phyloP scores from a whole-genome alignment of 805 yeast species.

The Ogataea zsoltii region DNA sequence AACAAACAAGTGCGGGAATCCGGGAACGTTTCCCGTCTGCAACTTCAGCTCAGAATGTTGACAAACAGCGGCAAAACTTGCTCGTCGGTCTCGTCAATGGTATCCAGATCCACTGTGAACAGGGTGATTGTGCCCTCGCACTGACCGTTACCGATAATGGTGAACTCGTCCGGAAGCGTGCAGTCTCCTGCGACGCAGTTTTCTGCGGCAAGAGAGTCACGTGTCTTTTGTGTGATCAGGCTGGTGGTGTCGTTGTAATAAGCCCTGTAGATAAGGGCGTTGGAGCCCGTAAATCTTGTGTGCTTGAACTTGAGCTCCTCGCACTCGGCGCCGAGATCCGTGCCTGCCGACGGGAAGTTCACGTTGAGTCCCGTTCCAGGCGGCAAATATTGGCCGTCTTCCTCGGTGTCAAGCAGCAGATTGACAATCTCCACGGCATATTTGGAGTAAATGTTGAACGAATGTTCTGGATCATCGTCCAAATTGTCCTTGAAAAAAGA shows the following conservation, averaged over 20 bases:
- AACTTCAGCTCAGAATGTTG: slow-evolving; percentile 9
- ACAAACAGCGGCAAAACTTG: slow-evolving; percentile 15
- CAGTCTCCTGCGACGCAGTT: slow-evolving; percentile 44
- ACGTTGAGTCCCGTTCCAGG: slow-evolving; percentile 47
- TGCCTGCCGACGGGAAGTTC: slow-evolving; percentile 48
- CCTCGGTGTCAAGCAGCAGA: slow-evolving; percentile 38
- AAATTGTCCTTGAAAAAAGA: slow-evolving; percentile 49
- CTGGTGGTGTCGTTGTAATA: slow-evolving; percentile 43
- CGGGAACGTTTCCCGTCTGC: too few species aligned
- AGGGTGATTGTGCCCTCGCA: slow-evolving; percentile 48
- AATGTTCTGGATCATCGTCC: slow-evolving; percentile 40
- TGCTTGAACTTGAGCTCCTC: slow-evolving; percentile 42
- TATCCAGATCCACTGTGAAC: slow-evolving; percentile 51
- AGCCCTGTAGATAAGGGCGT: slow-evolving; percentile 35
- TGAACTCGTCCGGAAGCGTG: slow-evolving; percentile 44
- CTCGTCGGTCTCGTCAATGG: slow-evolving; percentile 18
- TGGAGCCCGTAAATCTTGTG: slow-evolving; percentile 48
- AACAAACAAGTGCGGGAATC: too few species aligned
- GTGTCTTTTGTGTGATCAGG: slow-evolving; percentile 21
- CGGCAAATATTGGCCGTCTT: slow-evolving; percentile 41
- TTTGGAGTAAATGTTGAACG: slow-evolving; percentile 47
- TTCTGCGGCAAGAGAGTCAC: slow-evolving; percentile 22
- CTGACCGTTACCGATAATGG: slow-evolving; percentile 26
- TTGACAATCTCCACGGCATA: slow-evolving; percentile 42
- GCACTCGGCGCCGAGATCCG: slow-evolving; percentile 40